These are phyloP conservation scores for Phialophora verrucosa DNA, from an alignment of 2,329 filamentous ascomycete species.

Conservation along the genomic window DNA sequence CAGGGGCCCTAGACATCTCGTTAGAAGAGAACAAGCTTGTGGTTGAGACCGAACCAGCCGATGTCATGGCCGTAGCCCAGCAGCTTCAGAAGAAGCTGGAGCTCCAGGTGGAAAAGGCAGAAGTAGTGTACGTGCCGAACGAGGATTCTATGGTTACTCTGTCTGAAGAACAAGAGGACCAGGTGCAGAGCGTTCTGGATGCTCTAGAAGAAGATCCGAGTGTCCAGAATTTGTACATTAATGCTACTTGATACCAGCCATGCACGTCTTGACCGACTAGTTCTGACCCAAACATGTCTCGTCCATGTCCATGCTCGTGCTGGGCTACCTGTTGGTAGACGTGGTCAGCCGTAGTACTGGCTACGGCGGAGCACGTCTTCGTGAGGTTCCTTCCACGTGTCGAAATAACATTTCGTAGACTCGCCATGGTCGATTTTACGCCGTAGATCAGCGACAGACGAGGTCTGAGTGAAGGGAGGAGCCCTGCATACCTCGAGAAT, in stretches of 20 bases:
- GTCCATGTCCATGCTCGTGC: background rate
- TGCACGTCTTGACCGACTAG: constrained; percentile 2
- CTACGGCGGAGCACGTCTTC: background rate
- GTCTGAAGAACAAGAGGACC: constrained; percentile 61
- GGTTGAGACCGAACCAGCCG: constrained; percentile 70
- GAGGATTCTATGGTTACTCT: constrained; percentile 74
- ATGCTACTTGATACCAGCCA: constrained; percentile 50
- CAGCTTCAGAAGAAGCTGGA: constrained; percentile 67
- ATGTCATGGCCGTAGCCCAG: constrained; percentile 68
- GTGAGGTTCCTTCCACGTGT: background rate
- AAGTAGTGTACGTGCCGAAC: constrained; percentile 85
- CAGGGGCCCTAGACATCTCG: constrained; percentile 66
- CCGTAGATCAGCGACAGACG: background rate
- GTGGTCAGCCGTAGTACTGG: background rate
- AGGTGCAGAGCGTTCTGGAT: constrained; percentile 64
- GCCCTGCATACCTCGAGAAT: background rate
- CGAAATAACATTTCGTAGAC: background rate
- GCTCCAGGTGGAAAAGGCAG: constrained; percentile 72
- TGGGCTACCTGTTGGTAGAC: background rate
- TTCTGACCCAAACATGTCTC: background rate
- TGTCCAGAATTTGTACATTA: constrained; percentile 80
- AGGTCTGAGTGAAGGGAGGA: background rate
- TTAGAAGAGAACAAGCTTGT: constrained; percentile 73
- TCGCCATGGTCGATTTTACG: background rate
- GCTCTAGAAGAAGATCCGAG: constrained; percentile 67